Base-by-base conservation (phyloP, 2,329 filamentous ascomycete genomes). In the Colletotrichum godetiae region DNA sequence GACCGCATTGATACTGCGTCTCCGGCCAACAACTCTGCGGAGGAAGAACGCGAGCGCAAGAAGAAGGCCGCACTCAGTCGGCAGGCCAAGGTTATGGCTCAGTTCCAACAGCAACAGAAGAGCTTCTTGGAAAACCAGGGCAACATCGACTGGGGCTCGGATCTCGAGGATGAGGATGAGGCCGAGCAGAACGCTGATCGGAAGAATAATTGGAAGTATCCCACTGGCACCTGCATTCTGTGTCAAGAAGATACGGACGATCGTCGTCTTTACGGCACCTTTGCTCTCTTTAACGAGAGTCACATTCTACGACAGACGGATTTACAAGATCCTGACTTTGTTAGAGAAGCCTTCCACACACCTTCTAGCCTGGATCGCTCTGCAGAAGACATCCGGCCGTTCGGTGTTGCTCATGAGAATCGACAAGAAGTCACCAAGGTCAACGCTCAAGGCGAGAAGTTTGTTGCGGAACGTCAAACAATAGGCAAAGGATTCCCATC, bases 201-300 rank as follows among this genome's bases (percentile, higher is more conserved):
- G 61, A 92, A 92, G 79, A 94, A 93, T 77, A 89, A 90, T 57
- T 97, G 95, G 92, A 97, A 95, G 80, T 99, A 97, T 80, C 97
- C 97, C 1, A 90, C 92, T 29, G 97, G 95, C 19, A 97, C 95
- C 29, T 99, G 97, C 81, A 98, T 99, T 67, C 86, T 98, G 19
- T 99, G 97, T 79, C 97, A 98, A 82, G 97, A 99, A 83, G 95
- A 98, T 77, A 97, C 95, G 2, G 95, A 96, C 77, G 96, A 98
- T 76, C 92, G 92, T 13, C 91, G 92, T 53, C 88, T 98, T 0
- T 98, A 97, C 80, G 97, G 97, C 73, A 98, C 96, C 0, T 98
- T 99, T 84, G 95, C 94, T 2, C 91, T 97, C 77, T 89, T 99
- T 72, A 94, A 92, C 24, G 92, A 98, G 78, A 98, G 95, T 80